Base-by-base conservation (phyloP, 306 rosid genomes). In the Citrullus amarus region DNA sequence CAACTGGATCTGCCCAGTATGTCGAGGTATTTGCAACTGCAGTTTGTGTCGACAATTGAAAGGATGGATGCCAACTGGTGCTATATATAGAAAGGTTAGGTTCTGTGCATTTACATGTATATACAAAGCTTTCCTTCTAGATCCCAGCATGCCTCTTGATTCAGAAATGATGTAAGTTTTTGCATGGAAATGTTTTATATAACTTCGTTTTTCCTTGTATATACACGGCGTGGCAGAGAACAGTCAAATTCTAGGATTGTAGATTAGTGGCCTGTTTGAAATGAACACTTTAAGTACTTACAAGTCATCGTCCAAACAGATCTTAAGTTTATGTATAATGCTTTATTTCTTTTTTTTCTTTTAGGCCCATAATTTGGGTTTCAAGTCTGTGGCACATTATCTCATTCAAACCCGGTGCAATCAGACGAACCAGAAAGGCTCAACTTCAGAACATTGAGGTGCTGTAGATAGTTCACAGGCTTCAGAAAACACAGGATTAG, bases 1-100 rank as follows among this genome's bases (percentile, higher is more conserved):
- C 78, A 69, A 77, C 14, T 92, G 97, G 97, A 43, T 67, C 56
- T 92, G 97, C 82, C 97, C 92, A 36, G 81, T 76, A 48, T 92
- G 97, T 76, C 89, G 96, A 5, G 91, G 81, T 36, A 88, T 92
- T 55, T 92, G 97, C 87, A 92, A 92, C 84, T 92, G 96, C 75
- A 84, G 82, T 83, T 82, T 79, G 12, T 92, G 93, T 71, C 93
- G 97, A 17, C 83, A 77, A 84, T 89, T 68, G 39, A 88, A 90
- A 18, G 96, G 96, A 72, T 92, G 97, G 97, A 81, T 73, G 86
- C 90, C 96, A 8, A 90, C 93, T 3, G 93, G 96, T 75, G 79
- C 83, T 62, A 66, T 92, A 66, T 89, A 89, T 81, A 73, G 53
- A 56, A 90, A 90, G 97, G 97, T 90, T 50, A 46, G 79, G 76